Evolutionary conservation across 2,329 filamentous ascomycete species (phyloP), one percentile per base, ranked within the genome.

Genomic region (Rutstroemia sp.): DNA sequence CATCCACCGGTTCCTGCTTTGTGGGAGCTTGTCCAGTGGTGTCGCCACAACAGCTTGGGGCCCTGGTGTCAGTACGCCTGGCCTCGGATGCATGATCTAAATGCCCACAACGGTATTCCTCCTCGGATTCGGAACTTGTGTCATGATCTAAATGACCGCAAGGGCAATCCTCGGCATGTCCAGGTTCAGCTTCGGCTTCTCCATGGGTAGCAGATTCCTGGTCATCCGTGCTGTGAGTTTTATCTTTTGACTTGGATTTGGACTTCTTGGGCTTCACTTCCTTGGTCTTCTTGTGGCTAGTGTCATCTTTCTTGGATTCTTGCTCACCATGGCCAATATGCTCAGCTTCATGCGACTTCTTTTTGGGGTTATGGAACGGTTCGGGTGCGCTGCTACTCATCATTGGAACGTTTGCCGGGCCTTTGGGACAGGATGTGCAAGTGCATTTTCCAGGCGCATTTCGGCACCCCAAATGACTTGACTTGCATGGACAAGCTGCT

Each of bases 41-140:
- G 10, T 54, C 42, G 30, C 38, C 55, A 30, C 57, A 59, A 25
- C 51, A 57, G 12, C 48, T 48, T 30, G 49, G 54, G 14, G 53
- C 17, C 46, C 27, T 54, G 30, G 50, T 44, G 10, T 25, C 47
- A 8, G n/a, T 10, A 16, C 17, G 23, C 27, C 5, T 12, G 14
- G 17, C 3, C 17, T 34, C 36, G 12, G 12, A 34, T 34, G 9
- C 30, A 30, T 49, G 5, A 6, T 54, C 30, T 16, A 50, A 25
- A 23, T 16, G 17, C 4, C 21, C 12, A 48, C 36, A 49, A 21
- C 44, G 48, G 8, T 9, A n/a, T 6, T 49, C 45, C n/a, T 54
- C 21, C 19, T 48, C 44, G 5, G 23, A 21, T 23, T 45, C 50
- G 7, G 25, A 14, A 12, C 19, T 21, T 12, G 34, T 27, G 12